Conservation (phyloP, 108 stramenopile species). For the Nitzschia sp. region DNA sequence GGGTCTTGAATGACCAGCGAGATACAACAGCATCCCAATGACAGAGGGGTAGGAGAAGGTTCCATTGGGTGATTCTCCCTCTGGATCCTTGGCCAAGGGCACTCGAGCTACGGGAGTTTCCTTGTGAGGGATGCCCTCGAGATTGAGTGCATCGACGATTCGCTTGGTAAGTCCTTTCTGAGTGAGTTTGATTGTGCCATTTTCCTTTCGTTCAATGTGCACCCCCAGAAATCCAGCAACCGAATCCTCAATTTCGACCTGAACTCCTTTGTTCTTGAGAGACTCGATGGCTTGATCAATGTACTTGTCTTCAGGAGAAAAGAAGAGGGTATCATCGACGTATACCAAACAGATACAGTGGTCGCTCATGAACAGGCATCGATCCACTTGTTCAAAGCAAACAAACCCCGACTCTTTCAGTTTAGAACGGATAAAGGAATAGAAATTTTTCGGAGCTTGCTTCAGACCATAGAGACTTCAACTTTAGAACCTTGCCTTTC, state of each 20-base stretch:
- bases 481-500: conserved; percentile 30
- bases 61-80: not conserved
- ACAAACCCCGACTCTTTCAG: conserved; percentile 13
- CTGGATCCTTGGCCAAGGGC: not conserved
- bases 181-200: conserved; percentile 26
- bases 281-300: conserved; percentile 22
- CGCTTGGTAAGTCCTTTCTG: conserved; percentile 39
- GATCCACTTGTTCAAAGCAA: conserved; percentile 29
- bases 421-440: conserved; percentile 7
- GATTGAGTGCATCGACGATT: conserved; percentile 33
- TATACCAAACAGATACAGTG: conserved; percentile 45
- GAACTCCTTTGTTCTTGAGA: conserved; percentile 2
- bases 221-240: conserved; percentile 50
- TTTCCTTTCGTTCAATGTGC: conserved; percentile 23
- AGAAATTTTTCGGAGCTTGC: conserved; percentile 32
- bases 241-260: conserved; percentile 28
- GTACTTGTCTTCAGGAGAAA: conserved; percentile 4
- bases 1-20: conserved; percentile 21
- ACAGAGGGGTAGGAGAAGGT: conserved; percentile 25
- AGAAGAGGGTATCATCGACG: conserved; percentile 47
- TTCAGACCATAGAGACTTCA: conserved; percentile 14
- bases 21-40: conserved; percentile 42
- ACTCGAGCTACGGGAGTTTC: not conserved
- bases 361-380: conserved; percentile 51
- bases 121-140: not conserved